Evolutionary conservation across 768 basidiomycete genomes (phyloP).

Genomic region (Trametes cubensis): DNA sequence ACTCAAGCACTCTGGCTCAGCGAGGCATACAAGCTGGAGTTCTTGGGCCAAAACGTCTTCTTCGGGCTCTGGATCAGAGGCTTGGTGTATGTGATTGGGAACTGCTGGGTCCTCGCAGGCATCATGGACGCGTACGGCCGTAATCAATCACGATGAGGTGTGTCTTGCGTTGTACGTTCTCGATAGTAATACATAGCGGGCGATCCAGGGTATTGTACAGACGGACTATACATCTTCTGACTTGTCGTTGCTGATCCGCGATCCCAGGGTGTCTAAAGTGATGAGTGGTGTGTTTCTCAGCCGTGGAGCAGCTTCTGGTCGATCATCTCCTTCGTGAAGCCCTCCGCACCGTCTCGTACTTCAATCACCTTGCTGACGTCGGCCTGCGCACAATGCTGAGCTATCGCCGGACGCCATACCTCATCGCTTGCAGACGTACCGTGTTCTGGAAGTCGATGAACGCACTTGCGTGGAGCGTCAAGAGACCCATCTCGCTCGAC

Average conservation of each 20-base stretch:
- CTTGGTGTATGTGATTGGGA: constrained; percentile 70
- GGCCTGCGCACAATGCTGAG: constrained; percentile 45
- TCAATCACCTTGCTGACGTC: constrained; percentile 82
- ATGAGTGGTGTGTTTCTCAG: not conserved
- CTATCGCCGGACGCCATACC: not conserved
- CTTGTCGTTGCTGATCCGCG: not conserved
- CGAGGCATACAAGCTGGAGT: constrained; percentile 91
- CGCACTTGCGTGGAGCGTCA: constrained; percentile 81
- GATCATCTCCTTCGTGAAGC: constrained; percentile 71
- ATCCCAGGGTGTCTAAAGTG: no score
- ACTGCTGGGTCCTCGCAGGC: constrained; percentile 76
- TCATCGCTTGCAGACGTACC: constrained; percentile 47
- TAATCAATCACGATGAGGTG: not conserved
- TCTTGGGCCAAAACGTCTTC: constrained; percentile 77
- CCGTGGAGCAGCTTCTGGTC: constrained; percentile 55
- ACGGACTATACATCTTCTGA: not conserved
- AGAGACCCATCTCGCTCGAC: constrained; percentile 71
- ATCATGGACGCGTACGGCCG: constrained; percentile 55
- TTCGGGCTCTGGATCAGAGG: constrained; percentile 78
- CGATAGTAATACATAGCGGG: constrained; percentile 15
- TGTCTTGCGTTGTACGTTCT: constrained; percentile 2
- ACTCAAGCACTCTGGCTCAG: constrained; percentile 87
- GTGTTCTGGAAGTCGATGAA: constrained; percentile 77
- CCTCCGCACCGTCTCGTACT: constrained; percentile 78
- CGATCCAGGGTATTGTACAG: constrained; percentile 17